Percentiles rank a stretch among this genome's conserved stretches.
phyloP scores from a whole-genome alignment of 163 green algal species.

The Scenedesmus sp. region DNA sequence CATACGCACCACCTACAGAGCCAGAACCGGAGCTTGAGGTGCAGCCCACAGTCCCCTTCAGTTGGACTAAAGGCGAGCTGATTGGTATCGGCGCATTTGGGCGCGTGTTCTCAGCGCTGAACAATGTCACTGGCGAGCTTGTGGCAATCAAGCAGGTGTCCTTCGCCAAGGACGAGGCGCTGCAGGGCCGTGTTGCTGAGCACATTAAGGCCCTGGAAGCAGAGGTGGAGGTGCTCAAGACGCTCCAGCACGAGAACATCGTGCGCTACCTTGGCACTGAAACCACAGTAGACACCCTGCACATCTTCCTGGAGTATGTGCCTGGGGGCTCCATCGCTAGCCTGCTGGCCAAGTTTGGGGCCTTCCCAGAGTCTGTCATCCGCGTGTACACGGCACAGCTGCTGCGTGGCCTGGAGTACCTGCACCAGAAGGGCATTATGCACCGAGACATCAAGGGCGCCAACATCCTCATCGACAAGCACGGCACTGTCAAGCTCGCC shows the following conservation, averaged over 20 bases:
- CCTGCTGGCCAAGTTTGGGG: constrained; percentile 81
- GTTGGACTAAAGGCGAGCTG: constrained; percentile 90
- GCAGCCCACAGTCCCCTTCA: constrained; percentile 51
- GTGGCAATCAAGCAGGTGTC: constrained; percentile 95
- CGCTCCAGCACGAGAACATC: constrained; percentile 92
- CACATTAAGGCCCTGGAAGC: constrained; percentile 86
- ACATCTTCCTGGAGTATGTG: constrained; percentile 99
- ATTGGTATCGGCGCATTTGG: constrained; percentile 94
- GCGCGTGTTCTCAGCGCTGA: constrained; percentile 90
- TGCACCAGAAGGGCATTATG: constrained; percentile 84
- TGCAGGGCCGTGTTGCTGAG: constrained; percentile 71
- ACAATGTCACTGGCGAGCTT: constrained; percentile 93
- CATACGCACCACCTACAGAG: not conserved
- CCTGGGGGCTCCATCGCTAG: constrained; percentile 94
- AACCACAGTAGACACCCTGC: constrained; percentile 77
- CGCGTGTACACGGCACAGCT: constrained; percentile 88
- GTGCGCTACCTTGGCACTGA: constrained; percentile 92
- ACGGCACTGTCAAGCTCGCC: constrained; percentile 94
- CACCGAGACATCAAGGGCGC: constrained; percentile 87
- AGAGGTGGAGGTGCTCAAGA: constrained; percentile 88
- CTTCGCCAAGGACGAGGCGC: constrained; percentile 68
- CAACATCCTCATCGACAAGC: constrained; percentile 96
- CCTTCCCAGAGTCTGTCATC: constrained; percentile 77
- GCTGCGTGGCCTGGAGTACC: constrained; percentile 85
- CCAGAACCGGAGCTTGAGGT: not conserved